phyloP scores from a whole-genome alignment of 164 flowering plant species.

The Chimonanthus salicifolius region DNA sequence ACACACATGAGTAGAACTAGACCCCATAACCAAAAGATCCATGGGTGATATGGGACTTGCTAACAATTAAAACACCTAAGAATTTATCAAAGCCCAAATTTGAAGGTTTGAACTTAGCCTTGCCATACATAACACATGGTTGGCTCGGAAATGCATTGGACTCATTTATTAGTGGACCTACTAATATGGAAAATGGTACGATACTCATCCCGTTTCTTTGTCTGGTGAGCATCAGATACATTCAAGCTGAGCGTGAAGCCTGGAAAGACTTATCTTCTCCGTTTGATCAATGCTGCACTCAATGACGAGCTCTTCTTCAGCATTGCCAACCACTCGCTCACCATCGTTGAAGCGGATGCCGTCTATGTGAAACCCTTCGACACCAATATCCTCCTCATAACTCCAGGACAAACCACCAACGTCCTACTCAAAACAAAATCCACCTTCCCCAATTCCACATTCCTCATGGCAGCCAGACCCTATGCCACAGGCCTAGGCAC shows the following conservation, averaged over 20 bases:
- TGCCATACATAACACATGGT: no score
- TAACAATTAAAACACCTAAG: no score
- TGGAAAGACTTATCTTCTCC: conserved; percentile 50
- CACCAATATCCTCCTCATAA: conserved; percentile 27
- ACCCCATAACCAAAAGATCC: no score
- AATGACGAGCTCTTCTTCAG: conserved; percentile 61
- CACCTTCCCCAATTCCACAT: conserved; percentile 31
- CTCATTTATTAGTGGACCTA: background rate
- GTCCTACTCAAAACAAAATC: conserved; percentile 47
- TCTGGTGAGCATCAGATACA: conserved; percentile 28
- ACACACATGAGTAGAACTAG: no score
- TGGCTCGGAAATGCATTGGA: no score
- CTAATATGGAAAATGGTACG: background rate
- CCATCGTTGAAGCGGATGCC: conserved; percentile 54
- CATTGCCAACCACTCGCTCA: conserved; percentile 48
- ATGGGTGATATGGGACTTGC: no score
- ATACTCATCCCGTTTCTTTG: background rate
- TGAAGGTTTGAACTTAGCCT: no score
- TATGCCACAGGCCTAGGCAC: conserved; percentile 39
- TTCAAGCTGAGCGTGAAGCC: conserved; percentile 46
- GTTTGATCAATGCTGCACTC: conserved; percentile 61
- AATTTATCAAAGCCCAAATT: no score
- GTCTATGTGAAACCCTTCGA: conserved; percentile 45
- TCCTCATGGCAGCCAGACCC: conserved; percentile 47
- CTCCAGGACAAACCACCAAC: conserved; percentile 59